Evolutionary conservation across 2,329 filamentous ascomycete species (phyloP).

Genomic region (Sclerotinia trifoliorum): DNA sequence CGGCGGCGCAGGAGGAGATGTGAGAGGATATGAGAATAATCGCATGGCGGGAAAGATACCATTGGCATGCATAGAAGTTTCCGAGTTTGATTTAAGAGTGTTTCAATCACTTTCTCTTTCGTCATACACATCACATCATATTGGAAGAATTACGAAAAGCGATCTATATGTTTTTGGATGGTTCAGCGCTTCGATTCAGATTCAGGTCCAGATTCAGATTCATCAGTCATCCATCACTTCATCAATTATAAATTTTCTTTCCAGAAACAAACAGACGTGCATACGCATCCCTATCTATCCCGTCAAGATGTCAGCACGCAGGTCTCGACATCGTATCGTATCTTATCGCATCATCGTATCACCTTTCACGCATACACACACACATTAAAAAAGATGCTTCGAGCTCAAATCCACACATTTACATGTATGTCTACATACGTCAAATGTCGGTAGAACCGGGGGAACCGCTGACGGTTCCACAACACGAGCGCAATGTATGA

Average conservation of each 20-base stretch:
- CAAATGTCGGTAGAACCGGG: not conserved
- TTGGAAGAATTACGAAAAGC: not conserved
- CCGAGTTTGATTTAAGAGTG: not conserved
- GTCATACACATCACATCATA: not conserved
- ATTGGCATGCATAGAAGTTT: not conserved
- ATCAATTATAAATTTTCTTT: not conserved
- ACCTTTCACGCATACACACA: not conserved
- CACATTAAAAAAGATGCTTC: not conserved
- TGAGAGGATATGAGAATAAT: not conserved
- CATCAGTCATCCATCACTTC: slow-evolving; percentile 2
- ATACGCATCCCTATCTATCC: not conserved
- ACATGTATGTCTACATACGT: not conserved
- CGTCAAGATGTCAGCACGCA: slow-evolving; percentile 8
- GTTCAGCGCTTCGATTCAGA: not conserved
- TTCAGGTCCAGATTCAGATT: not conserved
- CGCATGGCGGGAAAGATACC: slow-evolving; percentile 5
- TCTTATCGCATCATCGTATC: not conserved
- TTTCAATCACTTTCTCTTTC: not conserved
- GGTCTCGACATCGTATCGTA: slow-evolving; percentile 4
- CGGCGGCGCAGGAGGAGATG: not conserved
- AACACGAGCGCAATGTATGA: not conserved
- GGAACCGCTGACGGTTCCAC: not conserved
- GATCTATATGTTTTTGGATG: not conserved
- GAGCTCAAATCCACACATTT: not conserved
- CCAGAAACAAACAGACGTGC: slow-evolving; percentile 6